phyloP scores from a whole-genome alignment of 371 early-diverging fungal species.

The Mucor sp. region DNA sequence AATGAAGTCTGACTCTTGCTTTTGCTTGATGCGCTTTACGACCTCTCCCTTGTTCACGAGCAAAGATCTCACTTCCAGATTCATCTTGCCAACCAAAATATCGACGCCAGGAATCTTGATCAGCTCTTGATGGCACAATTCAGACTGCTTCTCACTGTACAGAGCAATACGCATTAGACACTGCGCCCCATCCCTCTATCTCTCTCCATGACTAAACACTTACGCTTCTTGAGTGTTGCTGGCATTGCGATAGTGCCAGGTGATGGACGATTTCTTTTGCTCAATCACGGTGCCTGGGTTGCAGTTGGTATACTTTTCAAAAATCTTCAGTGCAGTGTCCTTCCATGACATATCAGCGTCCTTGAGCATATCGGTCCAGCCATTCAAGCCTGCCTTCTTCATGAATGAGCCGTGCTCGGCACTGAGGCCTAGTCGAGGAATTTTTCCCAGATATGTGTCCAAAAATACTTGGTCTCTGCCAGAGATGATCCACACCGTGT shows the following conservation, averaged over 20 bases:
- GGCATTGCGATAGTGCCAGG: constrained; percentile 93
- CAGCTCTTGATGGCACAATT: constrained; percentile 83
- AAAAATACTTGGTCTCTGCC: constrained; percentile 71
- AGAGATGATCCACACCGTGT: constrained; percentile 90
- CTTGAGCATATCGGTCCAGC: constrained; percentile 86
- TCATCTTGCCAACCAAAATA: constrained; percentile 95
- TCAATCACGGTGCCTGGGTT: constrained; percentile 94
- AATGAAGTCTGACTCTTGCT: constrained; percentile 71
- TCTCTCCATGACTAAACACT: constrained; percentile 33
- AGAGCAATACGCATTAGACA: background rate
- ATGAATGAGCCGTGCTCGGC: constrained; percentile 76
- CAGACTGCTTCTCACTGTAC: constrained; percentile 60
- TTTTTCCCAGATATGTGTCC: constrained; percentile 74
- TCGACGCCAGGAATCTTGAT: constrained; percentile 88
- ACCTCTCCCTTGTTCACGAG: constrained; percentile 92
- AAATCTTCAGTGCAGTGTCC: constrained; percentile 82
- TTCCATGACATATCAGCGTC: constrained; percentile 88
- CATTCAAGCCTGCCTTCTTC: constrained; percentile 76
- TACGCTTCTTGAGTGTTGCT: constrained; percentile 35
- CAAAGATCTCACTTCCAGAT: constrained; percentile 88
- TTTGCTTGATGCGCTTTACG: constrained; percentile 70
- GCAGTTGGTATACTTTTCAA: constrained; percentile 85
- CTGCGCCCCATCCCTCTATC: background rate
- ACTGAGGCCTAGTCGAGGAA: constrained; percentile 76
- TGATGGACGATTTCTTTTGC: constrained; percentile 81